Conservation (phyloP, 2,329 filamentous ascomycete genomes). For the Pseudogymnoascus sp. region DNA sequence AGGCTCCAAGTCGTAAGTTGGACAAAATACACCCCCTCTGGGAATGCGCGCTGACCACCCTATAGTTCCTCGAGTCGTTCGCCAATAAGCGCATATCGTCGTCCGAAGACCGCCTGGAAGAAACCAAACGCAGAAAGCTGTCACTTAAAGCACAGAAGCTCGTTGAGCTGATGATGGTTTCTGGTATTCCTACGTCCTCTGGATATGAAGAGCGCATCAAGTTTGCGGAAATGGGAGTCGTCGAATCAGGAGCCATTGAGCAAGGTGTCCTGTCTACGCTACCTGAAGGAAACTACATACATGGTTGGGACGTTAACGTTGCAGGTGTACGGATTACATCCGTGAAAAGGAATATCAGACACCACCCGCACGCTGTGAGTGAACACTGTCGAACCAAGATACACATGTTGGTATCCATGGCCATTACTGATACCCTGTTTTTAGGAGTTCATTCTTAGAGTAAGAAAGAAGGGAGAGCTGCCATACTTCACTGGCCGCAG, state of each 20-base stretch:
- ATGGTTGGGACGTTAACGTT: constrained; percentile 96
- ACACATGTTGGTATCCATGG: background rate
- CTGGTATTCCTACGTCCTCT: constrained; percentile 86
- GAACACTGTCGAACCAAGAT: background rate
- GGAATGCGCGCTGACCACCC: constrained; percentile 11
- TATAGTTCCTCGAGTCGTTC: constrained; percentile 89
- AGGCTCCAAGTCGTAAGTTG: constrained; percentile 80
- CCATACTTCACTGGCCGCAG: constrained; percentile 76
- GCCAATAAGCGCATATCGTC: constrained; percentile 95
- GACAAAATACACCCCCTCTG: background rate
- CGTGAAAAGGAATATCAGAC: constrained; percentile 76
- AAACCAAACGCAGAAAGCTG: constrained; percentile 89
- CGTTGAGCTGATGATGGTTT: constrained; percentile 99
- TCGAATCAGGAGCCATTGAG: constrained; percentile 87
- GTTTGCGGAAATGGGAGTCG: constrained; percentile 94
- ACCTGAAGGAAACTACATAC: constrained; percentile 84
- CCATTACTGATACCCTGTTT: background rate
- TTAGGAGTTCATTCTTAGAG: constrained; percentile 81
- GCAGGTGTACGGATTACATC: constrained; percentile 75
- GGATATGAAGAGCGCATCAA: constrained; percentile 96
- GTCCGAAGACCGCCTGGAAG: constrained; percentile 89
- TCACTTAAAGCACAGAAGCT: constrained; percentile 90
- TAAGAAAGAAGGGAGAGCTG: constrained; percentile 66
- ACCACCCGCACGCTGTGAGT: constrained; percentile 83
- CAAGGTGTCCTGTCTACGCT: constrained; percentile 78